A percentile compares a stretch with the other conserved stretches of the same genome.
Conservation (phyloP, 306 rosid genomes). For the Carpinus fangiana region DNA sequence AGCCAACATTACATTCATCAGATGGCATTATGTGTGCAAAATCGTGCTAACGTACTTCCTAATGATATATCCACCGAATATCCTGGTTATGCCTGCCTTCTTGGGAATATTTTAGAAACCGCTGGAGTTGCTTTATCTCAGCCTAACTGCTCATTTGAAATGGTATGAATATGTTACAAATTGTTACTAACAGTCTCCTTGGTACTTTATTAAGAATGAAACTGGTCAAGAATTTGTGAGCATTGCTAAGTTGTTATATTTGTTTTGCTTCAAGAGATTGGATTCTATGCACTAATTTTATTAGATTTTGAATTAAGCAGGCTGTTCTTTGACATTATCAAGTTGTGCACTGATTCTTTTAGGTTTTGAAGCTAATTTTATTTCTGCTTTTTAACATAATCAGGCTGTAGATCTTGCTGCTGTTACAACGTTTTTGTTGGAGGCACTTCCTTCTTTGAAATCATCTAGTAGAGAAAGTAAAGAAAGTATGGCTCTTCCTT, state of each 20-base stretch:
- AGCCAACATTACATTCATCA: conserved; percentile 76
- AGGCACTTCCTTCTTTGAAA: conserved; percentile 70
- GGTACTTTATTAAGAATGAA: neutral
- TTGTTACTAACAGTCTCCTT: conserved; percentile 3
- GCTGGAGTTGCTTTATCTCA: conserved; percentile 73
- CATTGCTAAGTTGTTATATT: neutral
- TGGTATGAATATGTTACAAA: conserved; percentile 55
- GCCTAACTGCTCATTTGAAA: conserved; percentile 76
- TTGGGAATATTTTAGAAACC: conserved; percentile 87
- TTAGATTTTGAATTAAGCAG: neutral
- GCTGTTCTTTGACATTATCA: neutral
- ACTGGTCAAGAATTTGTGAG: neutral
- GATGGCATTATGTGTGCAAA: conserved; percentile 70
- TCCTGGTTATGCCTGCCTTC: conserved; percentile 93
- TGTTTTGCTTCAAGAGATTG: conserved; percentile 16
- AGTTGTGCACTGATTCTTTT: neutral
- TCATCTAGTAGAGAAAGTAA: conserved; percentile 42
- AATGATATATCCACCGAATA: conserved; percentile 65
- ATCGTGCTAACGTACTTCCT: conserved; percentile 65
- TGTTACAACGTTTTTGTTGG: conserved; percentile 73
- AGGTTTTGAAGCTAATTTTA: conserved; percentile 18
- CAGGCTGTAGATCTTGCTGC: conserved; percentile 91
- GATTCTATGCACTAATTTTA: neutral
- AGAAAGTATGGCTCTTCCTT: conserved; percentile 50
- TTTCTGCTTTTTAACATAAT: conserved; percentile 25